Evolutionary conservation across 495 filamentous ascomycete species (phyloP), one percentile per base, ranked within the genome.

Genomic region (Acidiella bohemica): DNA sequence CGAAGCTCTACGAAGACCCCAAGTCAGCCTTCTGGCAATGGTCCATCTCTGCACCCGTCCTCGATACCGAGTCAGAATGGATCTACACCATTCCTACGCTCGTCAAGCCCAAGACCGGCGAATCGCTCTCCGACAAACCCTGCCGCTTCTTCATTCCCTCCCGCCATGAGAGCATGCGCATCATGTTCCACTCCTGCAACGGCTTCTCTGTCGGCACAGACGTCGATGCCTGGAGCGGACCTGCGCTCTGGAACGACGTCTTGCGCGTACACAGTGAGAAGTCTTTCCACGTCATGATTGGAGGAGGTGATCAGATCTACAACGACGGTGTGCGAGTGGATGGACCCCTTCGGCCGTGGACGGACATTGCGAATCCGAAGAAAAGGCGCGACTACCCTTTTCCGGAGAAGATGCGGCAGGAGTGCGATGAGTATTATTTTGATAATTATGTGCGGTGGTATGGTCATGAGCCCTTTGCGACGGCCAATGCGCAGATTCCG

Each of bases 161-260:
- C 2, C 63, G 65, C 34, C 62, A 73, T 20, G 77, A 94, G 59
- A 87, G 81, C 17, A 93, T 96, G 86, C 75, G 86, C 47, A 80
- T 93, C 44, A 84, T 94, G 69, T 94, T 96, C 62, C 79, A 93
- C 62, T 93, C 84, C 20, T 94, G 86, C 63, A 96, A 94, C 63
- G 88, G 88, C 34, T 94, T 96, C 61, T 88, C 81, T 29, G 83
- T 94, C 19, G 86, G 85, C 32, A 93, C 84, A 5, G 81, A 94
- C 56, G 78, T 87, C 61, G 71, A 84, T 1, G 79, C 75, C 25
- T 94, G 77, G 75, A 73, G 76, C 31, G 88, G 88, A 0, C 75
- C 79, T 8, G 78, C 73, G 13, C 67, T 94, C 39, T 94, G 88
- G 88, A 88, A 92, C 47, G 86, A 94, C 51, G 87, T 92, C 10